Evolutionary conservation across 306 rosid species (phyloP), one percentile per base, ranked within the genome.

Genomic region (Rosa multiflora): DNA sequence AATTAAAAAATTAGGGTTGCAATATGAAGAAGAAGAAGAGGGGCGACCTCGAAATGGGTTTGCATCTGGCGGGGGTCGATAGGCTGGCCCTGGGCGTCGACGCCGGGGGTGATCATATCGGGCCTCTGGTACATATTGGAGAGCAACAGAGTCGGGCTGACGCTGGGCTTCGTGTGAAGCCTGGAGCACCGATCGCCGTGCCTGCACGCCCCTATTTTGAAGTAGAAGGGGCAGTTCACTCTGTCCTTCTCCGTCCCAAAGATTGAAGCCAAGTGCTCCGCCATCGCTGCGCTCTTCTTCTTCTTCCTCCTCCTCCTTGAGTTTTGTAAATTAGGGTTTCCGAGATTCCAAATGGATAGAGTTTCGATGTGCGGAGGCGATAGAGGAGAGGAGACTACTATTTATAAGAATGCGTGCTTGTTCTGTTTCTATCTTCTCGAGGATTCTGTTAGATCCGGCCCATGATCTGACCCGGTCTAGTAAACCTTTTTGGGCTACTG

Each of bases 121-220:
- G 92, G 92, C 18, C 97, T 78, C 80, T 91, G 97, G 62, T 91
- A 91, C 97, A 91, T 91, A 26, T 91, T 89, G 3, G 94, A 88
- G 21, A 91, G 92, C 49, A 91, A 48, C 4, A 91, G 74, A 0
- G 97, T 91, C 0, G 94, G 92, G 83, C 97, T 91, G 32, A 91
- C 82, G 67, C 92, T 85, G 29, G 97, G 97, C 72, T 91, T 91
- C 0, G 97, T 88, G 76, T 91, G 97, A 5, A 91, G 88, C 52
- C 94, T 79, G 0, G 94, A 88, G 66, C 94, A 91, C 23, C 94
- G 86, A 29, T 91, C 97, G 0, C 94, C 94, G 6, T 91, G 97
- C 21, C 97, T 83, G 49, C 97, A 91, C 8, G 97, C 97, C 12
- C 97, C 97, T 69, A 91, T 89, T 81, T 91, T 91, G 85, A 89